Conservation (phyloP, 805 yeast species). For the Naumovozyma dairenensis region DNA sequence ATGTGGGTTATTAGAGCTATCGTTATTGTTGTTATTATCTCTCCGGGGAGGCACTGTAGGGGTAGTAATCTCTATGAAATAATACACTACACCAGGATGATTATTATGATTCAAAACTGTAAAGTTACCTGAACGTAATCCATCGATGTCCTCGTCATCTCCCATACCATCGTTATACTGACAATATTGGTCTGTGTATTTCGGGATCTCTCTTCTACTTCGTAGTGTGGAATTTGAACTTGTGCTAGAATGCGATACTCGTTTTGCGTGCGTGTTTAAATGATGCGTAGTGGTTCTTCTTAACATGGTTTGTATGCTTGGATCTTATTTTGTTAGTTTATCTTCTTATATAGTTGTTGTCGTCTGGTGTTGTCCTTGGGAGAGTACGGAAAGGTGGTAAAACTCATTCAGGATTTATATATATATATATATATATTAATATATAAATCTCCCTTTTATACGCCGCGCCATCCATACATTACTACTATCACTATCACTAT, state of each 20-base stretch:
- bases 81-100: slow-evolving; percentile 12
- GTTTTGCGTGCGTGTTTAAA: not conserved
- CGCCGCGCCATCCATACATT: no score
- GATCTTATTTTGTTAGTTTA: no score
- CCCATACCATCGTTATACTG: no score
- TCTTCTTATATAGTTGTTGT: no score
- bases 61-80: slow-evolving; percentile 7
- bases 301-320: slow-evolving; percentile 3
- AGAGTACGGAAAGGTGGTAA: no score
- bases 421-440: no score
- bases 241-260: not conserved
- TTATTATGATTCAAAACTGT: slow-evolving; percentile 6
- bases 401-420: no score
- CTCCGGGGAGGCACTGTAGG: slow-evolving; percentile 1
- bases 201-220: slow-evolving; percentile 6
- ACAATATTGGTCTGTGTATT: slow-evolving; percentile 1
- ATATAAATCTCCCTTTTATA: no score
- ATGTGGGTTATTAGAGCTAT: not conserved
- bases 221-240: slow-evolving; percentile 4
- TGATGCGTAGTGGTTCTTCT: slow-evolving; percentile 5
- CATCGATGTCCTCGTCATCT: not conserved
- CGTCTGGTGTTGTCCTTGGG: no score
- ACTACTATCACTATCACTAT: no score
- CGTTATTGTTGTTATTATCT: not conserved
- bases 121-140: slow-evolving; percentile 6